Percentiles rank a stretch among this genome's conserved stretches.
phyloP scores from a whole-genome alignment of 2,329 filamentous ascomycete species.

The Diaporthe citrichinensis region DNA sequence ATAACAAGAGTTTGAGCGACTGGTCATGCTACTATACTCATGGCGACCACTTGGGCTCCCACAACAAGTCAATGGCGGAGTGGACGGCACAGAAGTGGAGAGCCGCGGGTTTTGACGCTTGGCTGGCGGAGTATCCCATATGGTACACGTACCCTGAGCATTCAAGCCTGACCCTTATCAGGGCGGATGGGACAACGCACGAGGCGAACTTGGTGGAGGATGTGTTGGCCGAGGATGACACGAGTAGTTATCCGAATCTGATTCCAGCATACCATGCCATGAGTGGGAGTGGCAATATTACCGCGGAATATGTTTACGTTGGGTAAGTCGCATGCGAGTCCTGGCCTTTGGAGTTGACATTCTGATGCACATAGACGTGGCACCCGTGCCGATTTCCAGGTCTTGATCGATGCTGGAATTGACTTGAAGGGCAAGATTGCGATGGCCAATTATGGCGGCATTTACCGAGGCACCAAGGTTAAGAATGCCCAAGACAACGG shows the following conservation, averaged over 20 bases:
- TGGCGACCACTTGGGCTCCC: constrained; percentile 26
- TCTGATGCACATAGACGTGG: background rate
- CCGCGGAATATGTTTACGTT: constrained; percentile 19
- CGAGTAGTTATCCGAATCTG: constrained; percentile 21
- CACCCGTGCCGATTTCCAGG: constrained; percentile 23
- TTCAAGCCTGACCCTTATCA: constrained; percentile 16
- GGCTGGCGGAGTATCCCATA: constrained; percentile 11
- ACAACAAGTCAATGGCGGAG: constrained; percentile 22
- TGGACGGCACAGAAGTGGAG: constrained; percentile 30
- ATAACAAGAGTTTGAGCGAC: constrained; percentile 20
- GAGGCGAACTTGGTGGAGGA: constrained; percentile 18
- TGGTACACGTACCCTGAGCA: constrained; percentile 26
- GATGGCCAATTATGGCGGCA: constrained; percentile 15
- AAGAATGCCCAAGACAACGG: constrained; percentile 25
- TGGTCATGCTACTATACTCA: constrained; percentile 25
- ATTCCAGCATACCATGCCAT: constrained; percentile 23
- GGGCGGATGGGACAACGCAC: constrained; percentile 12
- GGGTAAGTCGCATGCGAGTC: background rate
- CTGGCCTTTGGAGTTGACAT: background rate
- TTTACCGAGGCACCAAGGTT: constrained; percentile 23
- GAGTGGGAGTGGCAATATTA: constrained; percentile 21
- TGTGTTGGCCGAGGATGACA: constrained; percentile 25
- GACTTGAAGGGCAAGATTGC: constrained; percentile 15
- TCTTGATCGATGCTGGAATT: constrained; percentile 16
- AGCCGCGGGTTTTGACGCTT: constrained; percentile 1